Conservation (phyloP, 2,329 filamentous ascomycete genomes). For the Beauveria sp. region DNA sequence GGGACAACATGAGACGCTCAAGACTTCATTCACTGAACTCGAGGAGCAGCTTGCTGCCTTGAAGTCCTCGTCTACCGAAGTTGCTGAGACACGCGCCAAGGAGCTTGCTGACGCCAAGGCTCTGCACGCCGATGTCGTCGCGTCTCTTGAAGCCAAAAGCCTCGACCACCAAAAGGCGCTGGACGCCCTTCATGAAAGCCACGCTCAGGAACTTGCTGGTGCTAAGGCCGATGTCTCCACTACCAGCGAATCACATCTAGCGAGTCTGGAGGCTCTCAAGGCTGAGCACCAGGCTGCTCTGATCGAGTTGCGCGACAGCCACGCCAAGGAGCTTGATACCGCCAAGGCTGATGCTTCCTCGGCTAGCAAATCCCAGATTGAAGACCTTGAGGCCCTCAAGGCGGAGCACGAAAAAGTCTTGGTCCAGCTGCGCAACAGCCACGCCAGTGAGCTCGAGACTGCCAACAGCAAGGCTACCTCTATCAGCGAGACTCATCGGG, state of each 20-base stretch:
- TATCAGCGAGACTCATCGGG: conserved; percentile 20
- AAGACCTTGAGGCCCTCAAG: conserved; percentile 48
- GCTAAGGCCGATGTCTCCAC: conserved; percentile 36
- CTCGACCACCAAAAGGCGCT: conserved; percentile 46
- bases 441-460: conserved; percentile 33
- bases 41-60: conserved; percentile 49
- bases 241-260: conserved; percentile 21
- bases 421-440: conserved; percentile 31
- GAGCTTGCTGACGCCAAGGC: conserved; percentile 36
- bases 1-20: conserved; percentile 45
- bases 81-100: conserved; percentile 31
- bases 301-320: conserved; percentile 42
- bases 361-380: conserved; percentile 39
- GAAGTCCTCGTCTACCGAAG: conserved; percentile 28
- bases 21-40: conserved; percentile 36
- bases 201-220: conserved; percentile 51
- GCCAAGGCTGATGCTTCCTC: conserved; percentile 45
- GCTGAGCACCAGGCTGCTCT: conserved; percentile 26
- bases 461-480: conserved; percentile 29
- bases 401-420: conserved; percentile 47
- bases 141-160: conserved; percentile 43
- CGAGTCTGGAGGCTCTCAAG: conserved; percentile 28
- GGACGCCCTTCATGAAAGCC: conserved; percentile 46
- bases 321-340: conserved; percentile 51
- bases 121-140: conserved; percentile 36